Evolutionary conservation across 2,329 filamentous ascomycete species (phyloP), one percentile per base, ranked within the genome.

Genomic region (Fusarium udum): DNA sequence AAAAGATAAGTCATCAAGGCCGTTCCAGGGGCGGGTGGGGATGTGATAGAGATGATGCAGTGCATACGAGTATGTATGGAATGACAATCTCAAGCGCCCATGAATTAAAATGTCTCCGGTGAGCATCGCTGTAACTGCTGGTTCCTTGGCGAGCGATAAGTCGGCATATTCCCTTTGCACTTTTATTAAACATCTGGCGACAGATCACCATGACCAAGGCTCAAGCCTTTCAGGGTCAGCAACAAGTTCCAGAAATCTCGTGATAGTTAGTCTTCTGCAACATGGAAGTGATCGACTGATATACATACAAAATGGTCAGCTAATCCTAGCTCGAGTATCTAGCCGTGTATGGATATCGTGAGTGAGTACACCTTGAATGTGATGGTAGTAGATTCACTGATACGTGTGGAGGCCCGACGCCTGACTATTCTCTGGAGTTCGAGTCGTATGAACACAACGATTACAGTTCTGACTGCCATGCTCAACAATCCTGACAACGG

Each of bases 1-100:
- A 55, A 32, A 46, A 34, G 24, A 24, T 36, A 46, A 49, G 34
- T 45, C 36, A 48, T 74, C 49, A 74, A 65, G 34, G 59, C 64
- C 52, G 51, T 60, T 71, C 58, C 59, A 75, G 72, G 68, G 72
- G 72, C 28, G 52, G 39, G 72, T 63, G 68, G 72, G 46, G 69
- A 61, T 61, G 72, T 73, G 72, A 74, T 66, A 37, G 39, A 34
- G 43, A 39, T 24, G 45, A 49, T 56, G 40, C 45, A 43, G 59
- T 73, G 62, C 52, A 62, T 56, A 66, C 34, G 26, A 49, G 59
- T 31, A 59, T 37, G 55, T 52, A 31, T 34, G 31, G 8, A n/a
- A 49, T 48, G 53, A 45, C 24, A 45, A 69, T 53, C 34, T 32
- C 58, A 72, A 69, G 64, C 60, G 57, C 68, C 56, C 20, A 28